A percentile compares a stretch with the other conserved stretches of the same genome.
These are phyloP conservation scores for Citrullus colocynthis DNA, from an alignment of 306 rosid species.

Conservation along the genomic window DNA sequence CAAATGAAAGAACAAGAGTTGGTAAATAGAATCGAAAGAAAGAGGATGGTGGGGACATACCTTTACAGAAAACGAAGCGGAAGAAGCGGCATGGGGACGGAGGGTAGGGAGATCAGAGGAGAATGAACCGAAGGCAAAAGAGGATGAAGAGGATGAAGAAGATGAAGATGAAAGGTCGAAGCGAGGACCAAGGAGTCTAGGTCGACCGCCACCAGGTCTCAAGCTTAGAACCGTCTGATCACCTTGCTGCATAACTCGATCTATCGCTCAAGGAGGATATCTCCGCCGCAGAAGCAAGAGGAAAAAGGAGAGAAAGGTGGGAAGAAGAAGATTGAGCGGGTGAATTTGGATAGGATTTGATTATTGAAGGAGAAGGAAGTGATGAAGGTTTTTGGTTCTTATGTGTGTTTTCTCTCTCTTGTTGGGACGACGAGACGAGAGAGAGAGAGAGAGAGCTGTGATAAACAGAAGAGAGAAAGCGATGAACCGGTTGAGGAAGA, in stretches of 20 bases:
- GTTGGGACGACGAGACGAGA: conserved; percentile 19
- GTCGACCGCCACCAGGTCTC: conserved; percentile 99
- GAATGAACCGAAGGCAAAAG: conserved; percentile 51
- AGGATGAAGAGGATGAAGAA: conserved; percentile 31
- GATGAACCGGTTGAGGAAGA: not conserved
- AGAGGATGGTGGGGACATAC: conserved; percentile 19
- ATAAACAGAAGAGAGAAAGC: not conserved
- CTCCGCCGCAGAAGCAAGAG: conserved; percentile 23
- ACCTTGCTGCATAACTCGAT: conserved; percentile 94
- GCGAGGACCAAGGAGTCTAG: conserved; percentile 66
- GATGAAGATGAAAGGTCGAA: conserved; percentile 47
- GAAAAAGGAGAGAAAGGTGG: not conserved
- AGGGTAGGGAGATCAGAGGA: conserved; percentile 55
- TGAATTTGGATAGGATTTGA: conserved; percentile 30
- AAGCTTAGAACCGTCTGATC: conserved; percentile 42
- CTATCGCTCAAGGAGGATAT: conserved; percentile 23
- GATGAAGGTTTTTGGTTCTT: conserved; percentile 4
- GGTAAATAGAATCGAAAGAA: not conserved
- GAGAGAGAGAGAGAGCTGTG: conserved; percentile 1
- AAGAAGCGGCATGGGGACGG: conserved; percentile 45
- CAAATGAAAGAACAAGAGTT: not conserved
- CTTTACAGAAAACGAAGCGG: conserved; percentile 41
- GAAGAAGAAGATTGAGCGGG: conserved; percentile 27
- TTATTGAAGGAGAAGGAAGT: not conserved
- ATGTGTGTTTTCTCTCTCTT: conserved; percentile 55